These are phyloP conservation scores for Lentinula detonsa DNA, from an alignment of 768 basidiomycete genomes.

Conservation along the genomic window DNA sequence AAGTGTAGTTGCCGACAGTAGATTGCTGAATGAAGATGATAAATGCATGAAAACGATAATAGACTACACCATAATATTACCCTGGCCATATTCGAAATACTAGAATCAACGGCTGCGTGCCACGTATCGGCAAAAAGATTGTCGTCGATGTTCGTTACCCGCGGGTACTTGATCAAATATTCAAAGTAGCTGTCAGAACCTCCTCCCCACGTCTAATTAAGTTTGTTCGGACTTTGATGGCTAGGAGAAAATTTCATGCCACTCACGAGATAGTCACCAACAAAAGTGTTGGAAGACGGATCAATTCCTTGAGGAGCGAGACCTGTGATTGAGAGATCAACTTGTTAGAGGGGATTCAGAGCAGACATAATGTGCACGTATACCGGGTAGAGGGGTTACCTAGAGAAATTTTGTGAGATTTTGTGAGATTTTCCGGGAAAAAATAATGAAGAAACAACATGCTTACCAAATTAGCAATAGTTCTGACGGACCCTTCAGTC, in stretches of 20 bases:
- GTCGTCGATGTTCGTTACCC: slow-evolving; percentile 41
- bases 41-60: not conserved
- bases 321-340: slow-evolving; percentile 24
- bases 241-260: not conserved
- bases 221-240: not conserved
- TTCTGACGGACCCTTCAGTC: slow-evolving; percentile 37
- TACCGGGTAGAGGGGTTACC: slow-evolving; percentile 27
- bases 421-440: not conserved
- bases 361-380: not conserved
- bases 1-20: slow-evolving; percentile 54
- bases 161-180: slow-evolving; percentile 50
- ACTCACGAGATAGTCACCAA: slow-evolving; percentile 43
- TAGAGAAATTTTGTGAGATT: slow-evolving; percentile 10
- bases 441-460: not conserved
- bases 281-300: slow-evolving; percentile 37
- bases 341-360: not conserved
- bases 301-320: slow-evolving; percentile 50
- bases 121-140: slow-evolving; percentile 41
- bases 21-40: slow-evolving; percentile 37
- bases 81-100: slow-evolving; percentile 48
- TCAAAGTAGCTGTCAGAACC: slow-evolving; percentile 49
- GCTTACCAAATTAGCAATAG: slow-evolving; percentile 32
- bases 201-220: slow-evolving; percentile 41
- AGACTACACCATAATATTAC: too few species aligned
- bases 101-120: slow-evolving; percentile 41